Base-by-base conservation (phyloP, 2,329 filamentous ascomycete species). In the Cordyceps militaris region DNA sequence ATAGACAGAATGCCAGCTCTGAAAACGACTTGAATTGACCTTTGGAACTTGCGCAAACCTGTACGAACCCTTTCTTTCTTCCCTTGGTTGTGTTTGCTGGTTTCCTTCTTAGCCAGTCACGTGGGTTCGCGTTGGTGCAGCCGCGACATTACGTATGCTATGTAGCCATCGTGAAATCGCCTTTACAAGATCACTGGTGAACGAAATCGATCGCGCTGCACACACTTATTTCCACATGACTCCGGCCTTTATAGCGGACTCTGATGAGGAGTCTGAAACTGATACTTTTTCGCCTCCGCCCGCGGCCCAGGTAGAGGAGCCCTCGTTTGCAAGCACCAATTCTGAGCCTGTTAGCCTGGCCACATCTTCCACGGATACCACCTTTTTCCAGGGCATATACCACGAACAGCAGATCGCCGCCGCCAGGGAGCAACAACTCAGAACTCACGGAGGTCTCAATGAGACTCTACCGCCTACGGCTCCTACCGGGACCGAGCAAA, bases 371-470 rank as follows among this genome's bases (percentile, higher is more conserved):
- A 81, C 79, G 1, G 76, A 81, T 58, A 71, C 73, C 1, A 71
- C 69, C 0, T 76, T 79, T 61, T 81, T 81, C 60, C 73, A 73
- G 48, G 71, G 68, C 51, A 64, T 81, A 10, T 80, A 78, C 58
- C 69, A 77, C 23, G 74, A 79, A 47, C 77, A 80, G 49, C 76
- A 80, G 62, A 70, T 72, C 40, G 67, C 69, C 34, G 69, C 70
- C 10, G 62, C 57, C 7, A 49, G 60, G 9, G 38, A 57, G 11
- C 55, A 55, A 23, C 58, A 30, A 14, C 14, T 34, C 14, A 46
- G 36, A 36, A 11, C 14, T 8, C 6, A 13, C 13, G 42, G 43
- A 38, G 40, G 14, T 8, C n/a, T 13, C n/a, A 42, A 21, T 26
- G 34, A 24, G 14, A 38, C 23, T 30, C 48, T 48, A 23, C 46